These are phyloP conservation scores for Corinectria fuckeliana DNA, from an alignment of 2,329 filamentous ascomycete species.

Conservation along the genomic window DNA sequence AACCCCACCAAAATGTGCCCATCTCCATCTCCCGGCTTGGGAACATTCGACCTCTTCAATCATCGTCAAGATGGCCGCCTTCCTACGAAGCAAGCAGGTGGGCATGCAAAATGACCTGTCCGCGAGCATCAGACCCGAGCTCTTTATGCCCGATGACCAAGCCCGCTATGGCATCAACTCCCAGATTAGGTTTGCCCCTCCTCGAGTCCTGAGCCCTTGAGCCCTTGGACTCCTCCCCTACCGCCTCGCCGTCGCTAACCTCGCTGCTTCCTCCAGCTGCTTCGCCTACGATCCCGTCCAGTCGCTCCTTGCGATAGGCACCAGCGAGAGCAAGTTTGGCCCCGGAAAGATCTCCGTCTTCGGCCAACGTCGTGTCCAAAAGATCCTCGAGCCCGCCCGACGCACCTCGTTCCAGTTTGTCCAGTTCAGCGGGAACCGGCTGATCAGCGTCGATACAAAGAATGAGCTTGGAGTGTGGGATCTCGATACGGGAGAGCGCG, in stretches of 20 bases:
- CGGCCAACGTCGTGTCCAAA: conserved; percentile 81
- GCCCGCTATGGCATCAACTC: conserved; percentile 83
- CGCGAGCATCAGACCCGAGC: conserved; percentile 75
- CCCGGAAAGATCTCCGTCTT: conserved; percentile 88
- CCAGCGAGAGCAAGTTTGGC: conserved; percentile 84
- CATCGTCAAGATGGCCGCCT: conserved; percentile 72
- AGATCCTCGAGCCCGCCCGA: conserved; percentile 73
- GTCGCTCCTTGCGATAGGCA: conserved; percentile 90
- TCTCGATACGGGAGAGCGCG: conserved; percentile 69
- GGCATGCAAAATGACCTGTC: conserved; percentile 93
- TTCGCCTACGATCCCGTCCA: conserved; percentile 93
- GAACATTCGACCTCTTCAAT: conserved; percentile 19
- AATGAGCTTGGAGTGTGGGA: conserved; percentile 89
- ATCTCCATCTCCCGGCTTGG: conserved; percentile 24
- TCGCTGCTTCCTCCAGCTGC: conserved; percentile 56
- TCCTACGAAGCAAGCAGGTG: conserved; percentile 90
- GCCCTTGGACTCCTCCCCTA: not conserved
- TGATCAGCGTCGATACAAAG: conserved; percentile 83
- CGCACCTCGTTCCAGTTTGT: conserved; percentile 77
- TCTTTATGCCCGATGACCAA: conserved; percentile 85
- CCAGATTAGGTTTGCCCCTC: conserved; percentile 63
- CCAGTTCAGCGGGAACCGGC: conserved; percentile 85
- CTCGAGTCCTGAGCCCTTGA: no score
- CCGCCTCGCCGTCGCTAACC: conserved; percentile 23
- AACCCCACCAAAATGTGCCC: conserved; percentile 33